phyloP scores from a whole-genome alignment of 2,329 filamentous ascomycete species.

The Bipolaris sorokiniana region DNA sequence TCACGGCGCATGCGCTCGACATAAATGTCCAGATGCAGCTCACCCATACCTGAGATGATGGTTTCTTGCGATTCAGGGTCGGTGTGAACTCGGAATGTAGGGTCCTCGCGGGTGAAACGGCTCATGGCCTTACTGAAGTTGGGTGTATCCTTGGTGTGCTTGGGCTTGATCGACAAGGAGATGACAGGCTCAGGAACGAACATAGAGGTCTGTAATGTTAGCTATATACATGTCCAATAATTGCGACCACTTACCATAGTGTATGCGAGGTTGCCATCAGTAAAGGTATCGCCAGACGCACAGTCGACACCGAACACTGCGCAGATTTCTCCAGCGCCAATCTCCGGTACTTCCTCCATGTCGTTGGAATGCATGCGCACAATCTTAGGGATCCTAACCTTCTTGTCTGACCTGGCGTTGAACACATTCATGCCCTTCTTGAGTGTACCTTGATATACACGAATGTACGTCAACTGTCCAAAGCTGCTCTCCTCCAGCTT shows the following conservation, averaged over 20 bases:
- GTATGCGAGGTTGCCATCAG: slow-evolving; percentile 89
- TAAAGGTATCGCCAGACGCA: slow-evolving; percentile 97
- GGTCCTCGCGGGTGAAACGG: slow-evolving; percentile 97
- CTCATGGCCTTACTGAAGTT: slow-evolving; percentile 99
- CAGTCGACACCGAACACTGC: slow-evolving; percentile 98
- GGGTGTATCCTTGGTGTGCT: slow-evolving; percentile 86
- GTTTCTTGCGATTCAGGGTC: slow-evolving; percentile 93
- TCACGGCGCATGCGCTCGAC: slow-evolving; percentile 95
- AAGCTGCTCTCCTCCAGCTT: slow-evolving; percentile 99
- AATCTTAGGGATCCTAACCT: slow-evolving; percentile 94
- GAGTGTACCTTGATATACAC: slow-evolving; percentile 93
- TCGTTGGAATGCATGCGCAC: slow-evolving; percentile 99
- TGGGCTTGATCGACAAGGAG: slow-evolving; percentile 95
- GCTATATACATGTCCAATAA: slow-evolving; percentile 6
- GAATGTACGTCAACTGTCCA: slow-evolving; percentile 96
- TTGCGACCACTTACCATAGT: slow-evolving; percentile 67
- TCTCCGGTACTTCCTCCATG: slow-evolving; percentile 94
- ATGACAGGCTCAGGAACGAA: slow-evolving; percentile 98
- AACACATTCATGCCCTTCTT: slow-evolving; percentile 88
- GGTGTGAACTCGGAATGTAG: slow-evolving; percentile 93
- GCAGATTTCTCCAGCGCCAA: slow-evolving; percentile 96
- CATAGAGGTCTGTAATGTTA: slow-evolving; percentile 72
- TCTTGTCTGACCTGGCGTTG: slow-evolving; percentile 94
- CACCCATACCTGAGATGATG: slow-evolving; percentile 98
- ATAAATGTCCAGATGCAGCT: slow-evolving; percentile 96